A percentile compares a stretch with the other conserved stretches of the same genome.
phyloP scores from a whole-genome alignment of 2,329 filamentous ascomycete species.

The Cryphonectria nitschkei region DNA sequence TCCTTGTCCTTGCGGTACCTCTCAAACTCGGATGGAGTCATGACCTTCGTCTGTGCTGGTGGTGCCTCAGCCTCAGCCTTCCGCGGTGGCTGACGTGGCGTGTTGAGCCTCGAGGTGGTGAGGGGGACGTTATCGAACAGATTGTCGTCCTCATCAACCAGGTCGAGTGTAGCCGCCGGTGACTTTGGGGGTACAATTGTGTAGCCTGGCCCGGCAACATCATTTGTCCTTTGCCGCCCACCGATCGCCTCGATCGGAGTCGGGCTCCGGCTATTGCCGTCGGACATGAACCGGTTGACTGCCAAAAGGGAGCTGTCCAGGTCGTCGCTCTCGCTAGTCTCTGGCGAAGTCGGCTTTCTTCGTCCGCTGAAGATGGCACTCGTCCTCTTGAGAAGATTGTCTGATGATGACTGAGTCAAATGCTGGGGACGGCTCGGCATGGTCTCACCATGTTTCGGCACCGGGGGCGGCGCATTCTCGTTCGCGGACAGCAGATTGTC shows the following conservation, averaged over 20 bases:
- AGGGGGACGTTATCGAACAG: constrained; percentile 52
- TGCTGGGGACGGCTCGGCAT: constrained; percentile 12
- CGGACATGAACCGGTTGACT: constrained; percentile 48
- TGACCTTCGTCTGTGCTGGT: constrained; percentile 71
- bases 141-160: constrained; percentile 54
- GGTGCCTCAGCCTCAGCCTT: constrained; percentile 9
- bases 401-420: constrained; percentile 35
- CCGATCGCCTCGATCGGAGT: constrained; percentile 33
- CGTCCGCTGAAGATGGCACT: constrained; percentile 37
- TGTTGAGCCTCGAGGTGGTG: constrained; percentile 43
- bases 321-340: constrained; percentile 45
- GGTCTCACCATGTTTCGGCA: constrained; percentile 42
- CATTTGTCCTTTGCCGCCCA: constrained; percentile 44
- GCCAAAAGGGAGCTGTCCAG: constrained; percentile 58
- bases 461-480: constrained; percentile 42
- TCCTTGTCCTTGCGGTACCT: constrained; percentile 76
- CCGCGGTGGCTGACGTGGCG: constrained; percentile 41
- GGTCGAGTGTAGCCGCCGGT: constrained; percentile 37
- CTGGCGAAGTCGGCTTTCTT: constrained; percentile 33
- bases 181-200: constrained; percentile 39
- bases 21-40: constrained; percentile 89
- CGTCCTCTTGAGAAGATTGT: constrained; percentile 38
- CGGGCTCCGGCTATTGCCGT: constrained; percentile 33
- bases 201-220: constrained; percentile 37
- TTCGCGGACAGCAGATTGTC: constrained; percentile 51